phyloP scores from a whole-genome alignment of 1,284 basidiomycete genomes.

The Rhizoctonia solani region DNA sequence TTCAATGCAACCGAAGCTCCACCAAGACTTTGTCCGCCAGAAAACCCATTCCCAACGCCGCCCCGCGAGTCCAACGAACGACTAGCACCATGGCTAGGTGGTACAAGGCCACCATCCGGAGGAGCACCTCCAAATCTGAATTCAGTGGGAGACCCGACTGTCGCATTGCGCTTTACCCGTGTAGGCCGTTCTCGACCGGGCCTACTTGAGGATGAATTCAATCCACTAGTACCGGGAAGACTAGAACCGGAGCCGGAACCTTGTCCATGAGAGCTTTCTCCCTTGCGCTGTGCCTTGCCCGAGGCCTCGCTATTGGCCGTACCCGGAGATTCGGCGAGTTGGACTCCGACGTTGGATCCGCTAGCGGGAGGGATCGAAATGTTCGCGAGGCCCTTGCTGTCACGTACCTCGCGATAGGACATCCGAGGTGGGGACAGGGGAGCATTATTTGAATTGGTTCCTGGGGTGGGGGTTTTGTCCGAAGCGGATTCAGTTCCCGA shows the following conservation, averaged over 20 bases:
- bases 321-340: conserved; percentile 9
- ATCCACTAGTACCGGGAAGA: background rate
- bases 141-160: conserved; percentile 27
- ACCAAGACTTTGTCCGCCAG: background rate
- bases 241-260: conserved; percentile 18
- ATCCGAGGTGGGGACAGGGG: conserved; percentile 12
- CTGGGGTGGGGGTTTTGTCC: background rate
- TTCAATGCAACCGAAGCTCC: background rate
- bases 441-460: background rate
- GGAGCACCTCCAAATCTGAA: conserved; percentile 25
- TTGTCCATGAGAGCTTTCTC: conserved; percentile 5
- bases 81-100: conserved; percentile 19
- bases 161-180: conserved; percentile 18
- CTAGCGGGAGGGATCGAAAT: conserved; percentile 23
- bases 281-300: background rate
- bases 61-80: conserved; percentile 21
- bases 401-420: conserved; percentile 33
- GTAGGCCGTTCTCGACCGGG: conserved; percentile 8
- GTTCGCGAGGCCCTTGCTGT: conserved; percentile 27
- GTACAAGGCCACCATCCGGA: conserved; percentile 24
- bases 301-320: background rate
- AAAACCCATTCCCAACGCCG: conserved; percentile 1
- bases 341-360: conserved; percentile 12
- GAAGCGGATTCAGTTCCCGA: conserved; percentile 3
- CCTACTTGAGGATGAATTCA: background rate